Evolutionary conservation across 2,329 filamentous ascomycete species (phyloP).

Genomic region (Cladosporium sp.): DNA sequence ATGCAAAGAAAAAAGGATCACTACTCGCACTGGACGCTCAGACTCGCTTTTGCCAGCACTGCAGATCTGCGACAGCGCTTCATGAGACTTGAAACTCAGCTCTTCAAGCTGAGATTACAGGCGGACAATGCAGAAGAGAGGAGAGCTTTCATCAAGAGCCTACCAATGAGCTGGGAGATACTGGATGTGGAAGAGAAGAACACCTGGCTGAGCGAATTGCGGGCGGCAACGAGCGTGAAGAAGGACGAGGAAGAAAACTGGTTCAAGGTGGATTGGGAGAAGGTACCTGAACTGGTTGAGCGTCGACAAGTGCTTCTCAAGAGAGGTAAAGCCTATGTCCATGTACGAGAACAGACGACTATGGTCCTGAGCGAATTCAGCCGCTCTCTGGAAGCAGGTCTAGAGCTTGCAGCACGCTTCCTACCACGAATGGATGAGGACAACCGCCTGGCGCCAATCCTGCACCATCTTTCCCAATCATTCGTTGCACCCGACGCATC

Average conservation of each 20-base stretch:
- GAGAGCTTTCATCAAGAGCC: conserved; percentile 67
- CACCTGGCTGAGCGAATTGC: conserved; percentile 59
- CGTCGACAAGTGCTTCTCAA: conserved; percentile 69
- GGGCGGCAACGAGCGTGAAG: conserved; percentile 52
- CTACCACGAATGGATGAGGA: conserved; percentile 93
- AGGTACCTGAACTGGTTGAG: conserved; percentile 86
- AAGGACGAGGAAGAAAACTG: conserved; percentile 73
- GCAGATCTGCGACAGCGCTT: conserved; percentile 88
- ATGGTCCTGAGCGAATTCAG: conserved; percentile 89
- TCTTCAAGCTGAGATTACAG: conserved; percentile 79
- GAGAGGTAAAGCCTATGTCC: conserved; percentile 85
- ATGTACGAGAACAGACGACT: conserved; percentile 77
- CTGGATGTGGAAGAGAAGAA: conserved; percentile 76
- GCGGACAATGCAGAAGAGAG: conserved; percentile 72
- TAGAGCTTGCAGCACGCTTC: conserved; percentile 89
- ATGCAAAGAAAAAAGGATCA: conserved; percentile 88
- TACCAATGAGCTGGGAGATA: conserved; percentile 80
- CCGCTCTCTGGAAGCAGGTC: conserved; percentile 68
- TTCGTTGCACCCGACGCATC: conserved; percentile 87
- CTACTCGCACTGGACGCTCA: conserved; percentile 95
- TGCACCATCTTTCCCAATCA: conserved; percentile 85
- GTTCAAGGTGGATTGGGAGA: conserved; percentile 96
- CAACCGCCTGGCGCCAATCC: conserved; percentile 74
- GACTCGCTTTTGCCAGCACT: conserved; percentile 85
- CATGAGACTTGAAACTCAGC: conserved; percentile 76